Evolutionary conservation across 1,284 basidiomycete genomes (phyloP).

Genomic region (Trametes hirsuta): DNA sequence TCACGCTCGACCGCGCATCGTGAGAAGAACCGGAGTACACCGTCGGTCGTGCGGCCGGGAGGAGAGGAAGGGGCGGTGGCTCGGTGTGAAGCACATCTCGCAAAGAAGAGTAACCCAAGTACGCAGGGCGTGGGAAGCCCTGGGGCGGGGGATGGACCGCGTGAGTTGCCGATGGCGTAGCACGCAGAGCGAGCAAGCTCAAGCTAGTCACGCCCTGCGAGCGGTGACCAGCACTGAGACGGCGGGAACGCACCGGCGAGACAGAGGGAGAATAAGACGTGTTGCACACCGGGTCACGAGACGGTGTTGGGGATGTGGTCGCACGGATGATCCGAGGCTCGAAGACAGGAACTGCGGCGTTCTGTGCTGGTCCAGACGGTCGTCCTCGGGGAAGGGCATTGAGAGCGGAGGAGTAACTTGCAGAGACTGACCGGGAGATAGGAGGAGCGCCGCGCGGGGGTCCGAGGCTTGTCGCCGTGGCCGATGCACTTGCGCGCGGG

Average conservation of each 20-base stretch:
- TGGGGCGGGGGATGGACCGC: constrained; percentile 26
- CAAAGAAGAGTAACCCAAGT: constrained; percentile 75
- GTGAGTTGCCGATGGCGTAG: constrained; percentile 1
- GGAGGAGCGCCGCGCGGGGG: constrained; percentile 9
- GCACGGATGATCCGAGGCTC: constrained; percentile 71
- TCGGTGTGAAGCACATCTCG: constrained; percentile 71
- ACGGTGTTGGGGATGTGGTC: constrained; percentile 32
- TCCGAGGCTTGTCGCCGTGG: constrained; percentile 14
- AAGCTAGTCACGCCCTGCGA: constrained; percentile 14
- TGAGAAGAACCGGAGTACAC: constrained; percentile 8
- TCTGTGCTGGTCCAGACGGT: constrained; percentile 10
- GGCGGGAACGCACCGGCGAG: constrained; percentile 48
- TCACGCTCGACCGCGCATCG: constrained; percentile 12
- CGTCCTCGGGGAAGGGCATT: constrained; percentile 15
- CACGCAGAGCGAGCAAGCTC: constrained; percentile 12
- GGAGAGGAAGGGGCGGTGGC: constrained; percentile 43
- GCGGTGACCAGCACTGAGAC: constrained; percentile 29
- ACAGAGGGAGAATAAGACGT: constrained; percentile 38
- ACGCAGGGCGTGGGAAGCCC: constrained; percentile 66
- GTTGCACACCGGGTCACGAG: constrained; percentile 26
- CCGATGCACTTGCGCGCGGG: constrained; percentile 12
- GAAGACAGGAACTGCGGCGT: constrained; percentile 38
- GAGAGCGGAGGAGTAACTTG: constrained; percentile 19
- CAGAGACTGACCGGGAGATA: constrained; percentile 22
- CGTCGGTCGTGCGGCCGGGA: constrained; percentile 24